phyloP scores from a whole-genome alignment of 1,284 basidiomycete species.

The Binderoboletus segoi region DNA sequence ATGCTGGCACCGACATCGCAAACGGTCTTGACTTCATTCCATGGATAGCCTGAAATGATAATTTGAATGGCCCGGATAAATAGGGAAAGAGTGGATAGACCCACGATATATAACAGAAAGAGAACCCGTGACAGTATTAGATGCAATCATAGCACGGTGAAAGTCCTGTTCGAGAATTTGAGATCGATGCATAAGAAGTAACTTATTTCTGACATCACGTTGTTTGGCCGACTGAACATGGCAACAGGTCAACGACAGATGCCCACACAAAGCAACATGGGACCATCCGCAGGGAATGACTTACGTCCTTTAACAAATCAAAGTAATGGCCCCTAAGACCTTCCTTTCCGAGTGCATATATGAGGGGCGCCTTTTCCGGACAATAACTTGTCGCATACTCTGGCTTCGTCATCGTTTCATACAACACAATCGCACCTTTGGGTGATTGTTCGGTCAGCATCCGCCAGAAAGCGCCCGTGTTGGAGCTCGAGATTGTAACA shows the following conservation, averaged over 20 bases:
- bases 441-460: constrained; percentile 12
- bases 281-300: not conserved
- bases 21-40: constrained; percentile 44
- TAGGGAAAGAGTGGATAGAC: not conserved
- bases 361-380: constrained; percentile 25
- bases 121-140: constrained; percentile 20
- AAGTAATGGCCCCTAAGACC: constrained; percentile 25
- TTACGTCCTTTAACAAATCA: constrained; percentile 29
- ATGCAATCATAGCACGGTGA: constrained; percentile 28
- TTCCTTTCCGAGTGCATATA: constrained; percentile 24
- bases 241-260: not conserved
- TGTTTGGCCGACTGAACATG: constrained; percentile 15
- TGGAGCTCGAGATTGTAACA: constrained; percentile 16
- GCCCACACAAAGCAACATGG: not conserved
- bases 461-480: constrained; percentile 16
- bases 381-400: constrained; percentile 23
- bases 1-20: constrained; percentile 54
- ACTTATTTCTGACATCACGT: constrained; percentile 14
- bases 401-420: constrained; percentile 31
- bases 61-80: not conserved
- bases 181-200: not conserved
- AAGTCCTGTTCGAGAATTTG: constrained; percentile 16
- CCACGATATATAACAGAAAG: constrained; percentile 30
- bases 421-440: constrained; percentile 20
- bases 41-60: constrained; percentile 40